Evolutionary conservation across 108 stramenopile species (phyloP).

Genomic region (Cyclotella kingstonii): DNA sequence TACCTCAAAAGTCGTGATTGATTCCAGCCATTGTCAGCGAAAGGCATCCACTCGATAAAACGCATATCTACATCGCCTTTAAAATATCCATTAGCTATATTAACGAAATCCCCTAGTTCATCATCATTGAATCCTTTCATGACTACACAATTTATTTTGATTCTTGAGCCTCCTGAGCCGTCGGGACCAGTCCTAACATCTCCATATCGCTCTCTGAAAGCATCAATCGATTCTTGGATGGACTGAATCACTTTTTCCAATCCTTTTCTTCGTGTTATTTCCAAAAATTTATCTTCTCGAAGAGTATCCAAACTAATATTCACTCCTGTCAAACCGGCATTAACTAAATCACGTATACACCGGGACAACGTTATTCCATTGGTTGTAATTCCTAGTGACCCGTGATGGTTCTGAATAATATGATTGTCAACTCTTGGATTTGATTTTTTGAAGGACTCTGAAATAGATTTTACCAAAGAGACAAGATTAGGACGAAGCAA

Average conservation of each 20-base stretch:
- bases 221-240: conserved; percentile 55
- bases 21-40: conserved; percentile 94
- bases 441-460: conserved; percentile 16
- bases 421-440: conserved; percentile 25
- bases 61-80: conserved; percentile 81
- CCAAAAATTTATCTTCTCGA: conserved; percentile 75
- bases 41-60: conserved; percentile 99
- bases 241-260: conserved; percentile 62
- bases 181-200: conserved; percentile 28
- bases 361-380: conserved; percentile 89
- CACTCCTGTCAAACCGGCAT: conserved; percentile 88
- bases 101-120: conserved; percentile 86
- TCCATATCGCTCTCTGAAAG: conserved; percentile 31
- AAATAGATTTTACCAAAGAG: conserved; percentile 55
- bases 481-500: conserved; percentile 80
- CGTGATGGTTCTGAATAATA: conserved; percentile 36
- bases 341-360: conserved; percentile 68
- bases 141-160: conserved; percentile 97
- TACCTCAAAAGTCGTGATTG: conserved; percentile 79
- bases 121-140: conserved; percentile 91
- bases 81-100: conserved; percentile 54
- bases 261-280: conserved; percentile 86
- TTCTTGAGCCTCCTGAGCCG: conserved; percentile 39
- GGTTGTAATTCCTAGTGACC: conserved; percentile 91
- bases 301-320: conserved; percentile 96